These are phyloP conservation scores for Pseudocercospora eumusae DNA, from an alignment of 2,329 filamentous ascomycete species.

Conservation along the genomic window DNA sequence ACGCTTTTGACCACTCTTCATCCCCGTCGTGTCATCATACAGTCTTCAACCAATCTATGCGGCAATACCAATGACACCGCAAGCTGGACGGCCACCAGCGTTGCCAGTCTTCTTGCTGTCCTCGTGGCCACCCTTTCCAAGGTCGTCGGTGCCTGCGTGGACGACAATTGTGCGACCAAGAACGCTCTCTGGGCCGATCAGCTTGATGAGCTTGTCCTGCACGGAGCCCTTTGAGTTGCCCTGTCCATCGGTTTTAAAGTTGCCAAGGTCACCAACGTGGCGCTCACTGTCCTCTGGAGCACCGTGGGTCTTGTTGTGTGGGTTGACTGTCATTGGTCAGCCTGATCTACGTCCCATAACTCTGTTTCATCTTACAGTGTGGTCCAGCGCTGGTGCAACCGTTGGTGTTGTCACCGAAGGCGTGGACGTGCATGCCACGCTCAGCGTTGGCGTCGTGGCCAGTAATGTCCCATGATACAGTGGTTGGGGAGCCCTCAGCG, in stretches of 20 bases:
- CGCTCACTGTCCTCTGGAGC: slow-evolving; percentile 78
- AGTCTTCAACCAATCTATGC: slow-evolving; percentile 26
- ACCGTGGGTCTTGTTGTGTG: slow-evolving; percentile 87
- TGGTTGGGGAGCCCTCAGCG: slow-evolving; percentile 78
- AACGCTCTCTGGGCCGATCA: slow-evolving; percentile 93
- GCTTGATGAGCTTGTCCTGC: slow-evolving; percentile 81
- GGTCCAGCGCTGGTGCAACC: slow-evolving; percentile 97
- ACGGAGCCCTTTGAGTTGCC: slow-evolving; percentile 83
- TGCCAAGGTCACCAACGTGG: slow-evolving; percentile 96
- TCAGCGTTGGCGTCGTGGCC: slow-evolving; percentile 93
- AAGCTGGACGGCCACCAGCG: slow-evolving; percentile 88
- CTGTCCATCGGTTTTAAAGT: slow-evolving; percentile 92
- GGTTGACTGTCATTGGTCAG: slow-evolving; percentile 73
- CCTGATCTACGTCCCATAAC: neutral
- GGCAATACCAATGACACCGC: slow-evolving; percentile 60
- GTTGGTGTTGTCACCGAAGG: slow-evolving; percentile 99
- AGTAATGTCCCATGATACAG: slow-evolving; percentile 85
- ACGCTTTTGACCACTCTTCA: slow-evolving; percentile 14
- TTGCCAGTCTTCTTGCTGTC: slow-evolving; percentile 99
- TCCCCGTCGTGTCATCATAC: slow-evolving; percentile 25
- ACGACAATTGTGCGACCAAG: slow-evolving; percentile 94
- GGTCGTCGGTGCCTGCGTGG: slow-evolving; percentile 93
- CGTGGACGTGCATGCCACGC: slow-evolving; percentile 98
- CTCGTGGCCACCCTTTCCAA: slow-evolving; percentile 86
- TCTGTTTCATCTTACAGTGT: slow-evolving; percentile 69